Evolutionary conservation across 2,329 filamentous ascomycete genomes (phyloP), one percentile per base, ranked within the genome.

Genomic region (Colletotrichum musicola): DNA sequence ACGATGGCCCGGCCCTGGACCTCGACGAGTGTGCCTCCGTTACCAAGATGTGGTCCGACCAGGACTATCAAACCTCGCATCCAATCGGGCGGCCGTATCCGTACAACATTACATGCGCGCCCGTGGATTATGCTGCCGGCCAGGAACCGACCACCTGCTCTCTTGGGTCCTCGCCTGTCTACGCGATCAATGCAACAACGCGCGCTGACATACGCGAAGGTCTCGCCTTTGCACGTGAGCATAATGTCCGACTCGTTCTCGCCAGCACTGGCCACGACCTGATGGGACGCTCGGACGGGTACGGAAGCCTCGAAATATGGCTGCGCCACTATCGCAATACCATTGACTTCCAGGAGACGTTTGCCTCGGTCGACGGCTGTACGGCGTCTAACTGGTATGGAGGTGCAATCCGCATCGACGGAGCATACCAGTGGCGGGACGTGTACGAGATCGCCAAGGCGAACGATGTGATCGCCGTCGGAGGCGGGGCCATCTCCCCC

Each of bases 251-350:
- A 3, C 72, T 84, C 4, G 78, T 79, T 6, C 74, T 85, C 50
- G 78, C 78, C 14, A 81, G 80, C 64, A 84, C 82, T 0, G 83
- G 82, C 0, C 82, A 85, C 71, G 81, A 84, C 59, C 77, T 79
- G 42, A 73, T 79, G 20, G 79, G 80, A 2, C 75, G 30, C 30
- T 35, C 30, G 2, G 30, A 35, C 30, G 30, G 30, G 7, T 35
- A 35, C 10, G 30, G 30, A 35, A 35, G 30, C 30, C 30, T 35
- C 10, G 30, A 35, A 10, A 35, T 35, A 35, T 35, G 30, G 30
- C 30, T 35, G 30, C 30, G 30, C 6, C 10, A 35, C 30, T 35
- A 35, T 10, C 30, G 30, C 3, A 35, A 35, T 35, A 35, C 30
- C 30, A 35, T 35, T 4, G 30, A 35, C 30, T 35, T 35, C 30